phyloP scores from a whole-genome alignment of 306 rosid species.

The Vigna hirtella region DNA sequence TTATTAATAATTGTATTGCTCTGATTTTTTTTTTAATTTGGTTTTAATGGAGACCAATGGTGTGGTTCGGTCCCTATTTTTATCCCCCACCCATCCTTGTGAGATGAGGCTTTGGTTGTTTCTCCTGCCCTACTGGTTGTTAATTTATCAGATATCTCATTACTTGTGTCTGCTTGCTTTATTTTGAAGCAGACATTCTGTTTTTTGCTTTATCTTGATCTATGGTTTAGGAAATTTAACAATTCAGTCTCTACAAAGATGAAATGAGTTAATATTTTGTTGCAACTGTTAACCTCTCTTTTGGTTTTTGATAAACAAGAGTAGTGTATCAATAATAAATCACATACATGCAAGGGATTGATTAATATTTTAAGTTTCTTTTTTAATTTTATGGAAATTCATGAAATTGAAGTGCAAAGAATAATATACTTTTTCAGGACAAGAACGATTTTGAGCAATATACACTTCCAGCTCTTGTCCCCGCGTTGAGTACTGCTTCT shows the following conservation, averaged over 20 bases:
- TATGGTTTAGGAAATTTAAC: neutral
- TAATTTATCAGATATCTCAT: neutral
- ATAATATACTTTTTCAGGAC: constrained; percentile 62
- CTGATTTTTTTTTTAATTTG: neutral
- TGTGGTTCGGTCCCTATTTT: neutral
- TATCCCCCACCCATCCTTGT: neutral
- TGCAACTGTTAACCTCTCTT: neutral
- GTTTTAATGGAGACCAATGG: neutral
- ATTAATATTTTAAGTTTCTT: constrained; percentile 21
- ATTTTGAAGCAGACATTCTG: neutral
- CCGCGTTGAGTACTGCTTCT: constrained; percentile 82
- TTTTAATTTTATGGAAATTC: neutral
- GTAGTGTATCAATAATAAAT: neutral
- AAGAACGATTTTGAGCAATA: constrained; percentile 92
- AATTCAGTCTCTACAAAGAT: no score
- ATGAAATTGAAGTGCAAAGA: neutral
- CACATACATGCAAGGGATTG: constrained; percentile 2
- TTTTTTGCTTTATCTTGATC: constrained; percentile 1
- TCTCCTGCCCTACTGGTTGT: neutral
- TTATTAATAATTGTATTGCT: neutral
- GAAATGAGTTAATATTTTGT: neutral
- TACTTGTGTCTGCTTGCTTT: constrained; percentile 1
- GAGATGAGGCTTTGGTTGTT: neutral
- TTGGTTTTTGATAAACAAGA: neutral
- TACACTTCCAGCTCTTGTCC: constrained; percentile 94